These are phyloP conservation scores for Phalaenopsis aphrodite DNA, from an alignment of 106 monocot genomes.

Conservation along the genomic window DNA sequence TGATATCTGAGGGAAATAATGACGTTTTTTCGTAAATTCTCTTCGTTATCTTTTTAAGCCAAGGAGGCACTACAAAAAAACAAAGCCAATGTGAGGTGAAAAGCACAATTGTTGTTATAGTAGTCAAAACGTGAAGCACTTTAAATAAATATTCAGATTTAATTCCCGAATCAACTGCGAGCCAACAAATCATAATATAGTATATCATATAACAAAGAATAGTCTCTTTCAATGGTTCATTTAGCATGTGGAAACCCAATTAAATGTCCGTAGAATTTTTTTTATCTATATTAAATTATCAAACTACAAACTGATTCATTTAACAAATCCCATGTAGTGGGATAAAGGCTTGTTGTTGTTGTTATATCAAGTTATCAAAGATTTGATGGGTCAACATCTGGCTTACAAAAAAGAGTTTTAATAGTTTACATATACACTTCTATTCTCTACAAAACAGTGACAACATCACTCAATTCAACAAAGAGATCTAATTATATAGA, in stretches of 20 bases:
- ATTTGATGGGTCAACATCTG: too few species aligned
- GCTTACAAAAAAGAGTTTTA: too few species aligned
- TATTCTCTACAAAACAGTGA: neutral
- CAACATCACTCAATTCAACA: neutral
- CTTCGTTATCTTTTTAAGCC: constrained; percentile 67
- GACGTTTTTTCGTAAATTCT: constrained; percentile 50
- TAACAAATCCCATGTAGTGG: neutral
- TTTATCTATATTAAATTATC: neutral
- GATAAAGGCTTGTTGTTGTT: too few species aligned
- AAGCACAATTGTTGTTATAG: neutral
- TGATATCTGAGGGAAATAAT: constrained; percentile 82
- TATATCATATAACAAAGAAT: neutral
- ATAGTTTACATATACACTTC: neutral
- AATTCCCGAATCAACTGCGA: neutral
- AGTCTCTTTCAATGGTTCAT: neutral
- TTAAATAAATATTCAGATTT: neutral
- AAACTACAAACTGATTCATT: neutral
- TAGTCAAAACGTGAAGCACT: neutral
- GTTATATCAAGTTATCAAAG: too few species aligned
- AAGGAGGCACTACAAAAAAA: constrained; percentile 72
- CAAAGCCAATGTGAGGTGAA: neutral
- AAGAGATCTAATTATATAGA: neutral
- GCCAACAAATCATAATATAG: neutral
- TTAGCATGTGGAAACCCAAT: neutral
- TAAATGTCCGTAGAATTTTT: neutral